Evolutionary conservation across 2,329 filamentous ascomycete species (phyloP).

Genomic region (Aspergillus jensenii): DNA sequence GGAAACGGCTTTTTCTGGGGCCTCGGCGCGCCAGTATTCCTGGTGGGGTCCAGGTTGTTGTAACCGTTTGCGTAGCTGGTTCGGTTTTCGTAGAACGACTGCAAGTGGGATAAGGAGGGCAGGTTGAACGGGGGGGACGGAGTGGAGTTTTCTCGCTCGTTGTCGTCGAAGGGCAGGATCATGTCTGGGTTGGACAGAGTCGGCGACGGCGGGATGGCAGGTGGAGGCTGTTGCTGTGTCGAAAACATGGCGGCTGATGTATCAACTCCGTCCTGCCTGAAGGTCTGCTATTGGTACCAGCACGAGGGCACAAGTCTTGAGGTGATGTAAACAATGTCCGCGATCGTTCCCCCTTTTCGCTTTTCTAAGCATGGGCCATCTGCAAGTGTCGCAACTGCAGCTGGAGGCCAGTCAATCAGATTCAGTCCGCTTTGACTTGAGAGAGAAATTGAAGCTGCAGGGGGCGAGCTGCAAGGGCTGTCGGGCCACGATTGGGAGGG

Average conservation of each 20-base stretch:
- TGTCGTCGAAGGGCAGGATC: constrained; percentile 78
- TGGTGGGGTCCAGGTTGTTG: constrained; percentile 4
- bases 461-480: constrained; percentile 10
- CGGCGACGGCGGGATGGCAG: constrained; percentile 64
- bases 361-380: constrained; percentile 8
- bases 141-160: constrained; percentile 47
- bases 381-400: neutral
- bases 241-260: constrained; percentile 9
- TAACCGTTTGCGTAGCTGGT: constrained; percentile 11
- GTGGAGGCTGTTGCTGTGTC: constrained; percentile 15
- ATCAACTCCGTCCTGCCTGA: neutral
- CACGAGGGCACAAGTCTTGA: constrained; percentile 1
- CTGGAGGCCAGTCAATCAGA: neutral
- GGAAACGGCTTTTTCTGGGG: constrained; percentile 32
- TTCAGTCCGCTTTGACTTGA: neutral
- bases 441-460: constrained; percentile 8
- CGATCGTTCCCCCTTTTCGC: constrained; percentile 6
- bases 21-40: neutral
- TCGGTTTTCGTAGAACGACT: constrained; percentile 33
- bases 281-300: neutral
- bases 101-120: constrained; percentile 46
- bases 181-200: constrained; percentile 92
- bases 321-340: neutral
- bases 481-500: neutral
- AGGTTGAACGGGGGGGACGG: constrained; percentile 53